A percentile compares a stretch with the other conserved stretches of the same genome.
phyloP scores from a whole-genome alignment of 495 filamentous ascomycete genomes.

The Penicillium tannophilum region DNA sequence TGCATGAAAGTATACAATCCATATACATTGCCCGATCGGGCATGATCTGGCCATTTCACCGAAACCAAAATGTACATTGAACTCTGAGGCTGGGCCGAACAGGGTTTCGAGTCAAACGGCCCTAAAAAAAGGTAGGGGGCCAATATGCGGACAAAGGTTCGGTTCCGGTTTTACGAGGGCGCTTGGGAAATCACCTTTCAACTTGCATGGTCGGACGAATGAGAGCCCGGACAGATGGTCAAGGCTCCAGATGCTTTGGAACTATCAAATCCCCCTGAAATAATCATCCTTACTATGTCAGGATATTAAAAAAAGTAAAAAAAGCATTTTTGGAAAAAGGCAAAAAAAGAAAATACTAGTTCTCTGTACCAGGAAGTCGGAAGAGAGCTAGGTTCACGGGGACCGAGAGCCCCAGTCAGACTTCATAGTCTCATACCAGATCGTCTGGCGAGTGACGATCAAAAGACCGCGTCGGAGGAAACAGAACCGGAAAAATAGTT shows the following conservation, averaged over 20 bases:
- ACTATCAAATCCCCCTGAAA: conserved; percentile 32
- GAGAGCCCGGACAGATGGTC: conserved; percentile 10
- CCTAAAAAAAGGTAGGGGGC: conserved; percentile 1
- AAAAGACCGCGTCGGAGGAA: conserved; percentile 4
- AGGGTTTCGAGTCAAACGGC: conserved; percentile 8
- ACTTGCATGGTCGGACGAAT: conserved; percentile 22
- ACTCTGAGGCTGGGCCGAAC: not conserved
- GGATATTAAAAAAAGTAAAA: conserved; percentile 1
- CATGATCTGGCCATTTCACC: not conserved
- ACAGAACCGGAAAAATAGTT: conserved; percentile 4
- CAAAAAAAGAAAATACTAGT: not conserved
- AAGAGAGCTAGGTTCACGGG: not conserved
- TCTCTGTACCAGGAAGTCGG: not conserved
- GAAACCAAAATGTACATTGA: not conserved
- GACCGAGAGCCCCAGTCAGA: conserved; percentile 8
- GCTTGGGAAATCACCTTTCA: conserved; percentile 14
- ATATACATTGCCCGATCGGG: conserved; percentile 18
- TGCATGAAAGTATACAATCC: conserved; percentile 12
- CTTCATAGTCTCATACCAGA: conserved; percentile 7
- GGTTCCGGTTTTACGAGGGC: conserved; percentile 23
- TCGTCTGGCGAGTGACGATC: conserved; percentile 3
- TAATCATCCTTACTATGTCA: conserved; percentile 2
- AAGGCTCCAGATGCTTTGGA: conserved; percentile 3
- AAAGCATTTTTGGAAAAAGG: conserved; percentile 1
- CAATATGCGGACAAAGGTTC: conserved; percentile 9